Percentiles rank a stretch among this genome's conserved stretches.
These are phyloP conservation scores for Logfia minima DNA, from an alignment of 129 eudicot species.

Conservation along the genomic window DNA sequence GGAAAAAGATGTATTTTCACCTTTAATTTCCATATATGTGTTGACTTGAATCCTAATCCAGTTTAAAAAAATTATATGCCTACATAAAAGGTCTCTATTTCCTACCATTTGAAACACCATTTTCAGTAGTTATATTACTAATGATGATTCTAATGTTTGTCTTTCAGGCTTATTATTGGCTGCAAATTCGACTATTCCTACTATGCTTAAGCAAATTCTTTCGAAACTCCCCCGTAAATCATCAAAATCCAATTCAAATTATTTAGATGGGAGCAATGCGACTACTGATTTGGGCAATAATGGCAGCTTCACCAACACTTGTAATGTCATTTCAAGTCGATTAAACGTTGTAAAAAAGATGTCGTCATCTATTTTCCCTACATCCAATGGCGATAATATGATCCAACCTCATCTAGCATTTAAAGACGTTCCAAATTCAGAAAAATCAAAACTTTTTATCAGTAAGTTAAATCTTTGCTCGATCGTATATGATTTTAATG, in stretches of 20 bases:
- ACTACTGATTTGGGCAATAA: slow-evolving; percentile 38
- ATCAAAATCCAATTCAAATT: slow-evolving; percentile 48
- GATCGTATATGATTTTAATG: slow-evolving; percentile 49
- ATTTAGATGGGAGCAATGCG: slow-evolving; percentile 42
- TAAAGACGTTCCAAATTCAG: slow-evolving; percentile 61
- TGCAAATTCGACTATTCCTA: slow-evolving; percentile 41
- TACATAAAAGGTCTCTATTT: neutral
- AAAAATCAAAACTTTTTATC: slow-evolving; percentile 49
- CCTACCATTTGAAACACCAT: neutral
- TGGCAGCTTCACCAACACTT: slow-evolving; percentile 52
- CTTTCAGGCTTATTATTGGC: slow-evolving; percentile 40
- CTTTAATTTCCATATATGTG: neutral
- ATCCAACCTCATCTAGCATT: slow-evolving; percentile 63
- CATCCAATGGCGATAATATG: slow-evolving; percentile 49
- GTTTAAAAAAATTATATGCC: too few relatives aligned
- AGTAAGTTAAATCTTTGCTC: slow-evolving; percentile 67
- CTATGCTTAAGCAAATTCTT: slow-evolving; percentile 73
- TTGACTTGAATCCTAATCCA: neutral
- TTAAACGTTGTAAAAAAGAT: slow-evolving; percentile 61
- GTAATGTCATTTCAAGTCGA: slow-evolving; percentile 59
- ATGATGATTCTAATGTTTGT: slow-evolving; percentile 18
- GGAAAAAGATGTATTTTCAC: neutral
- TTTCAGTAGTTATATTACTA: slow-evolving; percentile 17
- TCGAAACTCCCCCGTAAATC: slow-evolving; percentile 67
- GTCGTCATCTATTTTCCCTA: slow-evolving; percentile 71